A percentile compares a stretch with the other conserved stretches of the same genome.
Evolutionary conservation across 1,284 basidiomycete species (phyloP).

Genomic region (Apiotrichum laibachii): DNA sequence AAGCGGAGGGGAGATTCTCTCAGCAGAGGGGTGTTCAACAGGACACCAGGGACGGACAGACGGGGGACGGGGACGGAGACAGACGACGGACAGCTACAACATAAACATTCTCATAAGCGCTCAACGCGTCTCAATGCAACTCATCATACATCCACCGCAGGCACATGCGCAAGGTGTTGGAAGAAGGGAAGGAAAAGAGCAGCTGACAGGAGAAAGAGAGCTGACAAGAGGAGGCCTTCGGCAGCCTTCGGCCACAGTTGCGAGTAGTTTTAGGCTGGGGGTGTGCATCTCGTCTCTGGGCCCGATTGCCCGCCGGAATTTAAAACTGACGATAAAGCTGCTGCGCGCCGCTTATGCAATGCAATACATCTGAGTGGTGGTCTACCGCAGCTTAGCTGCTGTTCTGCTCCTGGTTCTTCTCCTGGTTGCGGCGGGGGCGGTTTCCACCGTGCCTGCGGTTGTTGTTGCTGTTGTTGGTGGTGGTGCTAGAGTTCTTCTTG

Average conservation of each 20-base stretch:
- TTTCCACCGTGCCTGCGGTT: not conserved
- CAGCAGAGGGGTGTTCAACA: no score
- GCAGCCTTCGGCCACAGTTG: no score
- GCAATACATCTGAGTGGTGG: conserved; percentile 10
- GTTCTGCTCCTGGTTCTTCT: not conserved
- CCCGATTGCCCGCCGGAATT: no score
- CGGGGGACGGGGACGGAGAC: not conserved
- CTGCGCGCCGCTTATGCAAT: conserved; percentile 3
- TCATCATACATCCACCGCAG: not conserved
- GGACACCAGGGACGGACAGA: not conserved
- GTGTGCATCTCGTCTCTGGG: no score
- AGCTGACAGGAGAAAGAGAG: no score
- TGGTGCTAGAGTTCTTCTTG: not conserved
- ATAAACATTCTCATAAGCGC: not conserved
- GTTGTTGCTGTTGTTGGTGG: not conserved
- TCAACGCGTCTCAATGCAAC: conserved; percentile 7
- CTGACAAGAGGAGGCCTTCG: no score
- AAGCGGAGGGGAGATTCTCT: not conserved
- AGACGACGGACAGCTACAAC: not conserved
- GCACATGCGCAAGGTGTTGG: not conserved
- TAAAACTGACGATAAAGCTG: not conserved
- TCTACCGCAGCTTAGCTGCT: not conserved
- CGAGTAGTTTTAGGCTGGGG: no score
- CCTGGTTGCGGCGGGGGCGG: not conserved
- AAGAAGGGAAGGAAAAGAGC: not conserved